A percentile compares a stretch with the other conserved stretches of the same genome.
These are phyloP conservation scores for Colletotrichum cuscutae DNA, from an alignment of 2,329 filamentous ascomycete genomes.

Conservation along the genomic window DNA sequence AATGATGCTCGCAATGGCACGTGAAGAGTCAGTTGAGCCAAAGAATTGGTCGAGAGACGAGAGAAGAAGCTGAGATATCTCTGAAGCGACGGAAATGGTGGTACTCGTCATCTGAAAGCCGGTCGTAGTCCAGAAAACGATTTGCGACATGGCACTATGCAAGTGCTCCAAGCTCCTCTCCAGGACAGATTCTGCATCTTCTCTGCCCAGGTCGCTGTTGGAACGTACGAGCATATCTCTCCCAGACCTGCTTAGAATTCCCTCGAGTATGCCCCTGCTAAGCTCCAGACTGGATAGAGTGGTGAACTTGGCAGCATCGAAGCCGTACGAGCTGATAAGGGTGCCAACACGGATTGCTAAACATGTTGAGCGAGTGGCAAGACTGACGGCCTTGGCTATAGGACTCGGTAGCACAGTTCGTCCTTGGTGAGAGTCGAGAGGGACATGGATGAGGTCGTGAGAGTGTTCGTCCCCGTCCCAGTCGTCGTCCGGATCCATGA, in stretches of 20 bases:
- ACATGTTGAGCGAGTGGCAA: conserved; percentile 69
- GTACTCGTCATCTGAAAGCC: conserved; percentile 69
- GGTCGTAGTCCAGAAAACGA: conserved; percentile 70
- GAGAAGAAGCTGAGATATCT: conserved; percentile 67
- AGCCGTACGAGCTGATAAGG: conserved; percentile 60
- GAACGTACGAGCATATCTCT: conserved; percentile 57
- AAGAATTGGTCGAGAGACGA: conserved; percentile 72
- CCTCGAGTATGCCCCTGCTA: conserved; percentile 64
- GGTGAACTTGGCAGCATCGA: conserved; percentile 65
- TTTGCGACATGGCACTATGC: conserved; percentile 66
- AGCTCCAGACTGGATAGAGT: conserved; percentile 68
- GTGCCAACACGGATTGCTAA: conserved; percentile 65
- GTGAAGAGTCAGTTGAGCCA: conserved; percentile 75
- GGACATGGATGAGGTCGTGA: conserved; percentile 25
- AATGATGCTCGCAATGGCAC: conserved; percentile 74
- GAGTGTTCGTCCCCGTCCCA: conserved; percentile 23
- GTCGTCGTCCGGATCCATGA: conserved; percentile 33
- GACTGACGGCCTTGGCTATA: conserved; percentile 68
- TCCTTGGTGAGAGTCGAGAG: conserved; percentile 38
- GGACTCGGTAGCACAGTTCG: conserved; percentile 66
- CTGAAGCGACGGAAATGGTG: conserved; percentile 63
- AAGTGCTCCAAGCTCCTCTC: conserved; percentile 66
- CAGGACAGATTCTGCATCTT: conserved; percentile 66
- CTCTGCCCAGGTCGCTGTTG: conserved; percentile 56
- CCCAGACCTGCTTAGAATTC: conserved; percentile 63